phyloP scores from a whole-genome alignment of 1,284 basidiomycete species.

The Trichosporon sp. region DNA sequence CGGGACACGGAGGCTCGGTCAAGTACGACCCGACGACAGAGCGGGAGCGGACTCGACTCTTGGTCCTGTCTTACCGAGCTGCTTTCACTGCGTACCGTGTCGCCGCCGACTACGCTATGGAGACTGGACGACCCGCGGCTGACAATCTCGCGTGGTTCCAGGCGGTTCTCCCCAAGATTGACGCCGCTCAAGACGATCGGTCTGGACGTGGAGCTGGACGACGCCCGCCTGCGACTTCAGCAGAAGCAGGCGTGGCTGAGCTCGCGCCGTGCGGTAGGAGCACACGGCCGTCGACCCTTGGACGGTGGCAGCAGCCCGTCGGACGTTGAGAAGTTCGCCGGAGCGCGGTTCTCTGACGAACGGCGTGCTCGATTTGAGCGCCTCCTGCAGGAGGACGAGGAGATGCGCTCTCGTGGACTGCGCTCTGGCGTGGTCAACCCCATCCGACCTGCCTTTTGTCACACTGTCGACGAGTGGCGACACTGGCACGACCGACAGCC shows the following conservation, averaged over 20 bases:
- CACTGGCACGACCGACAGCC: not conserved
- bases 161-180: not conserved
- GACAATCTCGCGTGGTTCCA: not conserved
- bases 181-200: not conserved
- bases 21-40: not conserved
- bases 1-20: not conserved
- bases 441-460: not conserved
- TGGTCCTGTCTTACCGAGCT: not conserved
- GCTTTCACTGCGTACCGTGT: not conserved
- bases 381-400: not conserved
- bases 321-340: not conserved
- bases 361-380: not conserved
- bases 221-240: not conserved
- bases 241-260: not conserved
- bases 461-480: not conserved
- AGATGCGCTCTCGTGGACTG: not conserved
- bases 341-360: not conserved
- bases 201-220: not conserved
- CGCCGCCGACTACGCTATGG: not conserved
- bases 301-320: not conserved
- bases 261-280: not conserved
- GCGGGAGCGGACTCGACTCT: not conserved
- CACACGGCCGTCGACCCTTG: no score
- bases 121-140: not conserved
- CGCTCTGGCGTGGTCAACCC: not conserved